Evolutionary conservation across 805 yeast genomes (phyloP).

Genomic region (Candida ulmi): DNA sequence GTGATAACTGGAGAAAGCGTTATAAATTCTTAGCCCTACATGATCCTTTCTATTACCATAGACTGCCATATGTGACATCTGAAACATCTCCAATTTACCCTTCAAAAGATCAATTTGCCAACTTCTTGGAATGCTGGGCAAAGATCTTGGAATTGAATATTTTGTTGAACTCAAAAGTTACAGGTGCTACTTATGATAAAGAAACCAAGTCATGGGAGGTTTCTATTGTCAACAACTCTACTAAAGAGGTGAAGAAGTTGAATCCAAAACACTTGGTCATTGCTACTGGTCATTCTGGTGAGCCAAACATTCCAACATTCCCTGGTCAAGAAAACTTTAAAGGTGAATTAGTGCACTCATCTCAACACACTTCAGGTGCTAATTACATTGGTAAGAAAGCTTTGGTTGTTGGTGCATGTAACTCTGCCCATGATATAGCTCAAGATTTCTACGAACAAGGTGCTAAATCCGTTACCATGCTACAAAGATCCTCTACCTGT

Average conservation of each 20-base stretch:
- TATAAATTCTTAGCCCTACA: slow-evolving; percentile 40
- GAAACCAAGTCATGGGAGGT: slow-evolving; percentile 28
- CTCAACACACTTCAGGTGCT: slow-evolving; percentile 36
- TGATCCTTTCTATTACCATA: slow-evolving; percentile 40
- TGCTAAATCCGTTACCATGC: slow-evolving; percentile 33
- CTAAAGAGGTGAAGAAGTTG: slow-evolving; percentile 21
- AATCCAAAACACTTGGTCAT: slow-evolving; percentile 34
- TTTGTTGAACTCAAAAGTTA: slow-evolving; percentile 29
- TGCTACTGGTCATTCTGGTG: slow-evolving; percentile 43
- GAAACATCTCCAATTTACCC: slow-evolving; percentile 38
- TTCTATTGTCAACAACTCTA: slow-evolving; percentile 23
- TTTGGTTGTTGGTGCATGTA: slow-evolving; percentile 40
- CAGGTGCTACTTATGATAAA: slow-evolving; percentile 28
- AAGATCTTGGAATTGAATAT: slow-evolving; percentile 35
- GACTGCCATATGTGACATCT: slow-evolving; percentile 34
- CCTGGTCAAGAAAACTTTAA: slow-evolving; percentile 31
- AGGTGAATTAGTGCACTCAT: slow-evolving; percentile 36
- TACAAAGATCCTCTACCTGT: slow-evolving; percentile 41
- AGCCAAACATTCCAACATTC: slow-evolving; percentile 38
- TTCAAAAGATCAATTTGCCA: slow-evolving; percentile 39
- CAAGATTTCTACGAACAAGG: slow-evolving; percentile 42
- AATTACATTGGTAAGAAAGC: slow-evolving; percentile 37
- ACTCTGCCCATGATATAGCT: slow-evolving; percentile 41
- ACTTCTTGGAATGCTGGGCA: slow-evolving; percentile 37
- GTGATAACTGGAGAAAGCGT: slow-evolving; percentile 43